Evolutionary conservation across 805 yeast species (phyloP).

Genomic region (Saturnispora gosingensis): DNA sequence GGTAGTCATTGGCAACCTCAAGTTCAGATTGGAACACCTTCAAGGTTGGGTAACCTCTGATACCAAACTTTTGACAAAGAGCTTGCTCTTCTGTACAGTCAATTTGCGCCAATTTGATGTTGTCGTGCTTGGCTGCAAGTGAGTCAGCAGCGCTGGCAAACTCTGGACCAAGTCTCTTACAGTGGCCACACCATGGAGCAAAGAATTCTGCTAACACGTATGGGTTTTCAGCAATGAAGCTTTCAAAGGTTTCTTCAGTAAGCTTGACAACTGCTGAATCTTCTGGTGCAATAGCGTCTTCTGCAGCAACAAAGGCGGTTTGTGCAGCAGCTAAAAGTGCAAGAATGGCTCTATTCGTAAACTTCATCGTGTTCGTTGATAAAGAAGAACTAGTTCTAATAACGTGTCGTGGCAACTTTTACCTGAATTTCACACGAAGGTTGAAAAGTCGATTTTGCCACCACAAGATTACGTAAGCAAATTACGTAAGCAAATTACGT

Average conservation of each 20-base stretch:
- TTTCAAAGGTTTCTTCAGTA: conserved; percentile 53
- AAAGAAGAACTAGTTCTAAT: not conserved
- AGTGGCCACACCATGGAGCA: conserved; percentile 98
- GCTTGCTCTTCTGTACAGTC: conserved; percentile 76
- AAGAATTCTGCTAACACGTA: conserved; percentile 80
- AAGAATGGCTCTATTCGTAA: conserved; percentile 30
- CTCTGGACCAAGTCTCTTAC: conserved; percentile 82
- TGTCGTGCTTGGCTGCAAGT: conserved; percentile 39
- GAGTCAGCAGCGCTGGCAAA: conserved; percentile 61
- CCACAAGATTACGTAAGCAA: not conserved
- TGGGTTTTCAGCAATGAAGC: conserved; percentile 61
- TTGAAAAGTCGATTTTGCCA: not conserved
- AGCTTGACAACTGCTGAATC: conserved; percentile 84
- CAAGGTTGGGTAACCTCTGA: conserved; percentile 79
- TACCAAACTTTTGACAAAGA: conserved; percentile 56
- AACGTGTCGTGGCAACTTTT: not conserved
- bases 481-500: no score
- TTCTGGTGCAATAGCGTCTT: conserved; percentile 64
- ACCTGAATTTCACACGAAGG: not conserved
- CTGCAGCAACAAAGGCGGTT: conserved; percentile 22
- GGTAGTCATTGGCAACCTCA: conserved; percentile 50
- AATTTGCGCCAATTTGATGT: conserved; percentile 69
- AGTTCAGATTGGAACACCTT: conserved; percentile 58
- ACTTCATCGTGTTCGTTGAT: conserved; percentile 23
- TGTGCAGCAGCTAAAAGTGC: conserved; percentile 32